These are phyloP conservation scores for Paramecium primaurelia DNA, from an alignment of 73 alveolate genomes.

Conservation along the genomic window DNA sequence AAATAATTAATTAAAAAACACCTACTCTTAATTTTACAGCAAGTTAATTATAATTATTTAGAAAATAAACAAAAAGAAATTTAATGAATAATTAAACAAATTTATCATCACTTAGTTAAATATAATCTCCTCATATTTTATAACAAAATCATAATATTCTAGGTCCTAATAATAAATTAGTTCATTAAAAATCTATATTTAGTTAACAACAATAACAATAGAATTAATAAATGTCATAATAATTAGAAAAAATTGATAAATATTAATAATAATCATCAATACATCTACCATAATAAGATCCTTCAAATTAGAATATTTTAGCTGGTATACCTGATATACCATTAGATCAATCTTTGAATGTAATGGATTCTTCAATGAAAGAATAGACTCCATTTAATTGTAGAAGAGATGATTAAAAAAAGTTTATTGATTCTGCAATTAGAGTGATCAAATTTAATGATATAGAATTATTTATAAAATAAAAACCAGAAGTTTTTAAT, in stretches of 20 bases:
- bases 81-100: background rate
- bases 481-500: background rate
- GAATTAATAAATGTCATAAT: background rate
- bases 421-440: background rate
- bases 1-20: background rate
- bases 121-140: background rate
- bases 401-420: background rate
- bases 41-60: slow-evolving; percentile 2
- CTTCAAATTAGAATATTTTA: background rate
- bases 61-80: slow-evolving; percentile 3
- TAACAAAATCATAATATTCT: background rate
- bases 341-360: background rate
- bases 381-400: background rate
- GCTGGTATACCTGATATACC: background rate
- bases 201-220: background rate
- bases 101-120: background rate
- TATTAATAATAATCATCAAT: background rate
- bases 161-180: background rate
- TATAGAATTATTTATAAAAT: background rate
- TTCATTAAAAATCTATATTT: slow-evolving; percentile 1
- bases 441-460: slow-evolving; percentile 28
- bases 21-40: background rate
- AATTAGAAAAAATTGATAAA: background rate
- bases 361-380: background rate
- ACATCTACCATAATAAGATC: background rate